Conservation (phyloP, 345 rosid species). For the Gossypium sturtianum region DNA sequence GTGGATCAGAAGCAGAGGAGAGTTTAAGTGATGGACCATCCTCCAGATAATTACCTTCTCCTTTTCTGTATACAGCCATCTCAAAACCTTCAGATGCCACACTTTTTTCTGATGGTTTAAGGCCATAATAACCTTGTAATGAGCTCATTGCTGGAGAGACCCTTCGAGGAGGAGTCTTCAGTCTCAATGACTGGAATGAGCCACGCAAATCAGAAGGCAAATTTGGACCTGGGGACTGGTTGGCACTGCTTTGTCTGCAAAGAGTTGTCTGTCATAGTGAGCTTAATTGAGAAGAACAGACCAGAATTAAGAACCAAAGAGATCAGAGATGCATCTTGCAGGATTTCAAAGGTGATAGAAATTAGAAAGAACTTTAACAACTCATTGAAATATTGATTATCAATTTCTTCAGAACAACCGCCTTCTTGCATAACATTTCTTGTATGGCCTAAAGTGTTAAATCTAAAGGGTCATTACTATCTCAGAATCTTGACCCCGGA, state of each 20-base stretch:
- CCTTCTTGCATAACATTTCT: background rate
- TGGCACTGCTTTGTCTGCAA: constrained; percentile 46
- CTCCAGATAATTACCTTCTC: constrained; percentile 26
- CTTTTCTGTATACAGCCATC: constrained; percentile 42
- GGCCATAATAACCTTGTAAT: constrained; percentile 71
- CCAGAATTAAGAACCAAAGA: constrained; percentile 5
- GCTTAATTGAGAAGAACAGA: background rate
- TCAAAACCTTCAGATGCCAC: constrained; percentile 43
- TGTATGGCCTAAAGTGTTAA: background rate
- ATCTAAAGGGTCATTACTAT: background rate
- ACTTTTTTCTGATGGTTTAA: constrained; percentile 31
- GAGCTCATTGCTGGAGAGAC: constrained; percentile 79
- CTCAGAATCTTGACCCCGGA: background rate
- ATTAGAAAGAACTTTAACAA: background rate
- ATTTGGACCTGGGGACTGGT: constrained; percentile 22
- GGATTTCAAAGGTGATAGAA: background rate
- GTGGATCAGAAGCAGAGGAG: constrained; percentile 30
- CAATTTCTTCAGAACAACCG: background rate
- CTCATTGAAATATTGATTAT: background rate
- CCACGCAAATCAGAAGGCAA: constrained; percentile 36
- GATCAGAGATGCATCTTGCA: constrained; percentile 7
- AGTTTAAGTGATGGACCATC: constrained; percentile 30
- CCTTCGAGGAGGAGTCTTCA: constrained; percentile 41
- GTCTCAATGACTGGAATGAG: constrained; percentile 51
- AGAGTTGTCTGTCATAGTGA: background rate